A percentile compares a stretch with the other conserved stretches of the same genome.
Conservation (phyloP, 441 rosid genomes). For the Lagerstroemia fauriei region DNA sequence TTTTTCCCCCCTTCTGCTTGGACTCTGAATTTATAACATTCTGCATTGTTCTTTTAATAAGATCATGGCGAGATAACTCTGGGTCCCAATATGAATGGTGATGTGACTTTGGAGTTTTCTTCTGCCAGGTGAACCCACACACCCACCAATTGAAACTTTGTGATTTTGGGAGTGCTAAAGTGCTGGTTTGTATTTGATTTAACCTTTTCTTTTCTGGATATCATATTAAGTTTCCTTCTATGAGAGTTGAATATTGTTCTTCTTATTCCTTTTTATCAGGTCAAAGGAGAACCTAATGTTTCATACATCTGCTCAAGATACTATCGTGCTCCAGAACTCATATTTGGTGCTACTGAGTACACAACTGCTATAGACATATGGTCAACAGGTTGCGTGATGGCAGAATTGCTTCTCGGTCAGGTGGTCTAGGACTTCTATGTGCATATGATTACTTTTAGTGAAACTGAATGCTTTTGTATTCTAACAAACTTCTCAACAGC, state of each 20-base stretch:
- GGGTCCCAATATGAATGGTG: constrained; percentile 13
- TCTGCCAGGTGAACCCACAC: constrained; percentile 81
- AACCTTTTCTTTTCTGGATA: constrained; percentile 6
- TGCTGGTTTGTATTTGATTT: constrained; percentile 55
- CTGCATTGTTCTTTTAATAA: not conserved
- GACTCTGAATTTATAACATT: not conserved
- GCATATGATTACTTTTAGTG: constrained; percentile 1
- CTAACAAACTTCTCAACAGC: constrained; percentile 51
- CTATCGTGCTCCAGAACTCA: constrained; percentile 97
- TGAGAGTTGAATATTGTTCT: constrained; percentile 23
- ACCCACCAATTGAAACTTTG: constrained; percentile 95
- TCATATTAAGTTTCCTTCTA: constrained; percentile 22
- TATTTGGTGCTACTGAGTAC: constrained; percentile 95
- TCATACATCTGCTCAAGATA: constrained; percentile 96
- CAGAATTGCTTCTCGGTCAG: constrained; percentile 97
- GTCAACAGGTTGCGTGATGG: constrained; percentile 99
- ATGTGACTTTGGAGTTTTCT: constrained; percentile 7
- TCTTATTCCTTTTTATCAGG: constrained; percentile 43
- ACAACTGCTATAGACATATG: constrained; percentile 98
- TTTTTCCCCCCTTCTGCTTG: not conserved
- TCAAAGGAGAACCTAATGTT: constrained; percentile 96
- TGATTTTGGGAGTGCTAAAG: constrained; percentile 99
- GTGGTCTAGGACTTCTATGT: constrained; percentile 34
- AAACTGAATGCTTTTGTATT: constrained; percentile 8
- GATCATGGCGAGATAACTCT: not conserved